Evolutionary conservation across 2,329 filamentous ascomycete genomes (phyloP).

Genomic region (Aspergillus spinulosporus): DNA sequence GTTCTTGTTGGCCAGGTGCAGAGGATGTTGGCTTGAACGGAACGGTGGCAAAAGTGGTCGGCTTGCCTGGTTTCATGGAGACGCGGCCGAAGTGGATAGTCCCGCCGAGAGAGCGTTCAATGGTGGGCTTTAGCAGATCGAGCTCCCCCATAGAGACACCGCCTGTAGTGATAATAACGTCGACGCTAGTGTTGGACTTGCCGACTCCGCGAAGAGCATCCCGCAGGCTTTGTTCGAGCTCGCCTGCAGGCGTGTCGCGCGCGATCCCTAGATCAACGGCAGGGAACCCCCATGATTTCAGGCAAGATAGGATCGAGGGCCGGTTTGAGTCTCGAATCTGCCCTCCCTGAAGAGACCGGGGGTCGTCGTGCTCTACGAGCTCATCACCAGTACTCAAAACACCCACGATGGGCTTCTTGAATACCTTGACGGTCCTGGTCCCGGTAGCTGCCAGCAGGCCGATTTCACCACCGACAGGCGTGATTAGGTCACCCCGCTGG

Average conservation of each 20-base stretch:
- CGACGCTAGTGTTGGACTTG: slow-evolving; percentile 54
- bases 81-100: slow-evolving; percentile 96
- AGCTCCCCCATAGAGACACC: slow-evolving; percentile 98
- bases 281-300: slow-evolving; percentile 71
- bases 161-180: slow-evolving; percentile 86
- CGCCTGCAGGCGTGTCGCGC: slow-evolving; percentile 55
- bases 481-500: slow-evolving; percentile 75
- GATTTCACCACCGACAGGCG: slow-evolving; percentile 84
- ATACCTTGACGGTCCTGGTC: slow-evolving; percentile 68
- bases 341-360: slow-evolving; percentile 66
- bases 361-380: slow-evolving; percentile 70
- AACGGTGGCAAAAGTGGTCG: slow-evolving; percentile 92
- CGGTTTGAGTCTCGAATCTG: slow-evolving; percentile 94
- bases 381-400: slow-evolving; percentile 94
- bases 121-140: slow-evolving; percentile 92
- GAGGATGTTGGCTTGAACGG: slow-evolving; percentile 55
- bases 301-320: slow-evolving; percentile 78
- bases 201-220: slow-evolving; percentile 62
- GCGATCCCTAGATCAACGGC: slow-evolving; percentile 85
- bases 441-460: slow-evolving; percentile 87
- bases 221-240: slow-evolving; percentile 75
- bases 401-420: slow-evolving; percentile 74
- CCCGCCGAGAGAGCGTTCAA: slow-evolving; percentile 84
- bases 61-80: slow-evolving; percentile 97
- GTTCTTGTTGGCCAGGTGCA: slow-evolving; percentile 53